Conservation (phyloP, 78 protist species). For the Dictyostelium brefeldianum region DNA sequence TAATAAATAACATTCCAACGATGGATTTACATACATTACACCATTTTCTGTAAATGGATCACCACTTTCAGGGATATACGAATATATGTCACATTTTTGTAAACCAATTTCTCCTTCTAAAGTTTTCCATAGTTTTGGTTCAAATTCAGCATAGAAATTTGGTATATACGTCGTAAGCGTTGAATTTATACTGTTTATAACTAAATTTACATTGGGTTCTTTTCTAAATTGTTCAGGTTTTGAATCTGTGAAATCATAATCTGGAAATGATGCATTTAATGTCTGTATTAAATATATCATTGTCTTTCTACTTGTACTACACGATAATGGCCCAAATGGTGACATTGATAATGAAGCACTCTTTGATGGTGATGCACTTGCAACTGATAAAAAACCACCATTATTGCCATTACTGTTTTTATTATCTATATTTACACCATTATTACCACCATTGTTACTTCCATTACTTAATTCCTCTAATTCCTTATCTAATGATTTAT, state of each 20-base stretch:
- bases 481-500: conserved; percentile 59
- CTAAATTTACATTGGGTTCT: conserved; percentile 44
- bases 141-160: conserved; percentile 24
- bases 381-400: neutral
- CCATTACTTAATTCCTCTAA: conserved; percentile 12
- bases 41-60: conserved; percentile 82
- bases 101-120: conserved; percentile 53
- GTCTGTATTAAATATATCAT: conserved; percentile 63
- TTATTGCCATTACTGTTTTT: too few relatives aligned
- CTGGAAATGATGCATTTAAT: conserved; percentile 75
- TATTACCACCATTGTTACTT: neutral
- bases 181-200: conserved; percentile 49
- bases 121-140: conserved; percentile 54
- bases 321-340: conserved; percentile 76
- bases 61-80: conserved; percentile 61
- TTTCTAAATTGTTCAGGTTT: conserved; percentile 62
- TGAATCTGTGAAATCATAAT: conserved; percentile 74
- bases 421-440: neutral
- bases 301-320: conserved; percentile 63
- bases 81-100: conserved; percentile 66
- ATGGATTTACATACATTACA: conserved; percentile 57
- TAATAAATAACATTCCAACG: neutral
- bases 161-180: neutral
- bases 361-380: conserved; percentile 1
- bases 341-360: neutral